A percentile compares a stretch with the other conserved stretches of the same genome.
phyloP scores from a whole-genome alignment of 2,329 filamentous ascomycete genomes.

The Ramularia collo-cygni region DNA sequence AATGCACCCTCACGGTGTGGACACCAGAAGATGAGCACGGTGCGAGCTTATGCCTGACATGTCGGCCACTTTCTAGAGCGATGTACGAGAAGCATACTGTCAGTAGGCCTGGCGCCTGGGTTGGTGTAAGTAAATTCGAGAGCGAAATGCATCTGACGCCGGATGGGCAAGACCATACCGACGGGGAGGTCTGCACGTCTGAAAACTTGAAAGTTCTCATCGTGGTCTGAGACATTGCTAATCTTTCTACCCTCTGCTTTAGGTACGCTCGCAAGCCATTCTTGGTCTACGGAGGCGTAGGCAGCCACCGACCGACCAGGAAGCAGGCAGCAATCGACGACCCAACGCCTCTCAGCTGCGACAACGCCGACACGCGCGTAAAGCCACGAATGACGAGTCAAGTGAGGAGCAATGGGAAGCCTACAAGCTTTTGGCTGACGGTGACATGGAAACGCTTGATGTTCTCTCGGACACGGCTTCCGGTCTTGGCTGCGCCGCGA shows the following conservation, averaged over 20 bases:
- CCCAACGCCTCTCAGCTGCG: constrained; percentile 7
- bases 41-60: constrained; percentile 24
- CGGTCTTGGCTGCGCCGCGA: constrained; percentile 38
- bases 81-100: constrained; percentile 9
- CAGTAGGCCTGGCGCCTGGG: constrained; percentile 18
- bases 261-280: constrained; percentile 19
- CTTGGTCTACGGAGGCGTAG: constrained; percentile 21
- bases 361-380: constrained; percentile 12
- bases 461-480: constrained; percentile 18
- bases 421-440: constrained; percentile 44
- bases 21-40: constrained; percentile 22
- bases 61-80: constrained; percentile 11
- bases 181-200: too few species aligned
- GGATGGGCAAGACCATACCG: too few species aligned
- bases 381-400: constrained; percentile 9
- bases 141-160: too few species aligned
- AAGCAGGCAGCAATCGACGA: neutral
- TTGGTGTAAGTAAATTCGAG: too few species aligned
- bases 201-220: too few species aligned
- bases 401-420: constrained; percentile 44
- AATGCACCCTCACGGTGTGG: constrained; percentile 19
- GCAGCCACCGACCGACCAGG: constrained; percentile 9
- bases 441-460: constrained; percentile 38
- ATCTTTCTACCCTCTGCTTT: too few species aligned
- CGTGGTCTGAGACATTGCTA: too few species aligned